Base-by-base conservation (phyloP, 495 filamentous ascomycete species). In the Evernia prunastri region DNA sequence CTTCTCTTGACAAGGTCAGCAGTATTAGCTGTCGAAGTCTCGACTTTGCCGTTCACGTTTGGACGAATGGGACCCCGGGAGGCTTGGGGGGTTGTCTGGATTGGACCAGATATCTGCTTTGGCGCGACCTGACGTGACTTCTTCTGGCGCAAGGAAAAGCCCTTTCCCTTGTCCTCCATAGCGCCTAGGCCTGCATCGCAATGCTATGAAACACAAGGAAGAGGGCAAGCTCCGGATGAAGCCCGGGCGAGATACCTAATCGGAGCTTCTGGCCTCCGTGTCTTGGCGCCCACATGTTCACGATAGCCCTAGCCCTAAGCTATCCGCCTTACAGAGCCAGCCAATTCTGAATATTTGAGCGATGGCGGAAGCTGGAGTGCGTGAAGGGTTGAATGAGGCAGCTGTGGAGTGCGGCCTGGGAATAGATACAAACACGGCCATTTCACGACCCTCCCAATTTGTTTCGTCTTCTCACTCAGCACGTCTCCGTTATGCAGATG, bases 1-100 rank as follows among this genome's bases (percentile, higher is more conserved):
- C 94, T 81, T 63, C 90, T 81, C 76, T 97, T 97, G 58, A 99
- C 95, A 57, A 97, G 79, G 74, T 99, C 95, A 27, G 91, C 87
- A 5, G 92, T 96, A 47, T 68, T 69, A 27, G 59, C 63, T 36
- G 59, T 51, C 11, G 54, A 36, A 37, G 66, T 51, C 10, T 63
- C 63, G 20, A 63, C 66, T 42, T 39, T 63, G 25, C 66, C 66
- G 37, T 59, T 60, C 9, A 63, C 25, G 35, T 69, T 68, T 31
- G 67, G 60, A 33, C 60, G 56, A 60, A 13, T 58, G 25, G 64
- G 42, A 56, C 45, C 49, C 45, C 39, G 23, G 53, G 45, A 42
- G 64, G 63, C 77, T 80, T 51, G 74, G 70, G 66, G 42, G n/a
- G 31, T 17, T 8, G 58, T 51, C 57, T 61, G 60, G 27, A 87